phyloP scores from a whole-genome alignment of 805 yeast species.

The Groenewaldozyma tartarivorans region DNA sequence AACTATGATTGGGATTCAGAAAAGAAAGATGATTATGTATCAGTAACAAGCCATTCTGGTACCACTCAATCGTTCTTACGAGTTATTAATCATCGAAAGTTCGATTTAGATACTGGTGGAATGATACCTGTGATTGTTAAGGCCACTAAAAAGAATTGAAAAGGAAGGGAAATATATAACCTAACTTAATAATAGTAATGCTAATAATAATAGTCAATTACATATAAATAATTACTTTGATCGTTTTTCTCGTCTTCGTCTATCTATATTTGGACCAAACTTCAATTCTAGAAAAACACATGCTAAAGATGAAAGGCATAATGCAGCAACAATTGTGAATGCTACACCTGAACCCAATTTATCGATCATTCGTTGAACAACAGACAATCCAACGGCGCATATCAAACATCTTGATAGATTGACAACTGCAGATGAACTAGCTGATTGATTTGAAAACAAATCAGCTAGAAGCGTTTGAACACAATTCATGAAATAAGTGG shows the following conservation, averaged over 20 bases:
- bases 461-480: constrained; percentile 63
- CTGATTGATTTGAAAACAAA: constrained; percentile 56
- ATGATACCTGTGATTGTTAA: constrained; percentile 44
- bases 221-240: no score
- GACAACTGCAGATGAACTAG: constrained; percentile 65
- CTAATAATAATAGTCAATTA: not conserved
- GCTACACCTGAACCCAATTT: constrained; percentile 65
- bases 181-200: not conserved
- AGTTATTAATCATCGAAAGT: constrained; percentile 39
- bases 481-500: constrained; percentile 48
- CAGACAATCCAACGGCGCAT: constrained; percentile 64
- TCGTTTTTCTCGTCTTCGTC: not conserved
- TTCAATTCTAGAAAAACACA: constrained; percentile 7
- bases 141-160: constrained; percentile 6
- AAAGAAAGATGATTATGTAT: constrained; percentile 22
- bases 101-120: constrained; percentile 45
- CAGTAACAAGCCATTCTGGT: constrained; percentile 45
- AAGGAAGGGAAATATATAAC: not conserved
- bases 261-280: constrained; percentile 10
- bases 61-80: constrained; percentile 39
- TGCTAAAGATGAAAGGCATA: constrained; percentile 16
- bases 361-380: constrained; percentile 48
- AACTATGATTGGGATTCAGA: constrained; percentile 13
- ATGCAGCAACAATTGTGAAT: constrained; percentile 57
- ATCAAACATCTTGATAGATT: constrained; percentile 66